Percentiles rank a stretch among this genome's conserved stretches.
Evolutionary conservation across 2,329 filamentous ascomycete species (phyloP).

Genomic region (Epicoccum nigrum): DNA sequence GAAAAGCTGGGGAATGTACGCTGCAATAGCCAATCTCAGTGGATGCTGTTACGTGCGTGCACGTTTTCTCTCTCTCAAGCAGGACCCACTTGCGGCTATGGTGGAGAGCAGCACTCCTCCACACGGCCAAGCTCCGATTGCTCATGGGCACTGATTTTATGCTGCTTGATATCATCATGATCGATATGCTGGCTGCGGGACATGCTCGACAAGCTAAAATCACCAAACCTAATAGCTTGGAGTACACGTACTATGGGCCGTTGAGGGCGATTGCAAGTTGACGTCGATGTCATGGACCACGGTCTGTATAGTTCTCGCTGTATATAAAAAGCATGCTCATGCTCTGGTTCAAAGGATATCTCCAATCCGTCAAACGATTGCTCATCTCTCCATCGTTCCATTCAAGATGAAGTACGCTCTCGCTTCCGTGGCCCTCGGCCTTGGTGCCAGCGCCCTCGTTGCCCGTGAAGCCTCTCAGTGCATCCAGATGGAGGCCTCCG

Average conservation of each 20-base stretch:
- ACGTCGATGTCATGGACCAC: slow-evolving; percentile 11
- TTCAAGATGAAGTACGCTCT: slow-evolving; percentile 33
- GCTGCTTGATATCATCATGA: slow-evolving; percentile 23
- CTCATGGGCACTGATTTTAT: slow-evolving; percentile 6
- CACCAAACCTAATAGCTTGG: background rate
- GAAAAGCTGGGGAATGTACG: slow-evolving; percentile 11
- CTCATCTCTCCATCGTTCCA: background rate
- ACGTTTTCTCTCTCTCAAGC: slow-evolving; percentile 1
- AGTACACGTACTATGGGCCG: background rate
- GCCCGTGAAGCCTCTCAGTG: slow-evolving; percentile 27
- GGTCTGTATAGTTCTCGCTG: background rate
- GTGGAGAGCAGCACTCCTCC: slow-evolving; percentile 1
- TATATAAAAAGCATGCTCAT: background rate
- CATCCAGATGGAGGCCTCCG: slow-evolving; percentile 25
- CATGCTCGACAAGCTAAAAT: background rate
- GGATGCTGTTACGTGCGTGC: slow-evolving; percentile 26
- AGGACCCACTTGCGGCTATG: slow-evolving; percentile 3
- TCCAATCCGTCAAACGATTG: slow-evolving; percentile 2
- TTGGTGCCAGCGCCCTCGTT: slow-evolving; percentile 32
- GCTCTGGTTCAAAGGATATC: background rate
- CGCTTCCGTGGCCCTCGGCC: slow-evolving; percentile 25
- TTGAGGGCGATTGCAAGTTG: background rate
- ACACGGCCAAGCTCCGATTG: slow-evolving; percentile 7
- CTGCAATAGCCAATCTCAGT: slow-evolving; percentile 15
- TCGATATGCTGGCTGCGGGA: slow-evolving; percentile 13